Percentiles rank a stretch among this genome's conserved stretches.
phyloP scores from a whole-genome alignment of 768 basidiomycete genomes.

The Psilocybe azurescens region DNA sequence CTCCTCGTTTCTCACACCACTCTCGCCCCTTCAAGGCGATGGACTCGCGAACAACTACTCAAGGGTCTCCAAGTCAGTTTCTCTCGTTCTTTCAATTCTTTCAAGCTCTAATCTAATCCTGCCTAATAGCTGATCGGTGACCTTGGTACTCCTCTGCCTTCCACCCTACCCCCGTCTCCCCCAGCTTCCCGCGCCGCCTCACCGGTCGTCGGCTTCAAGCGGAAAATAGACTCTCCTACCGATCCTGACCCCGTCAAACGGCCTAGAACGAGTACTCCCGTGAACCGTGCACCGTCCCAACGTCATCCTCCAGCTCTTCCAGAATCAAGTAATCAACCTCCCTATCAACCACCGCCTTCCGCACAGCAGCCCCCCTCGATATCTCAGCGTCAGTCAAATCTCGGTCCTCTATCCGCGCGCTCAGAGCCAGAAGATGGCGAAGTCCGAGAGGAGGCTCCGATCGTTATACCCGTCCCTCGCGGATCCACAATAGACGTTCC shows the following conservation, averaged over 20 bases:
- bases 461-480: slow-evolving; percentile 27
- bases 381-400: slow-evolving; percentile 30
- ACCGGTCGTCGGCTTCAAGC: slow-evolving; percentile 51
- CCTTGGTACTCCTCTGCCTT: slow-evolving; percentile 46
- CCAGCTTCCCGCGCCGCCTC: slow-evolving; percentile 55
- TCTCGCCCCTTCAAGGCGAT: slow-evolving; percentile 41
- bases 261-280: slow-evolving; percentile 41
- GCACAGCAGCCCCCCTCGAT: slow-evolving; percentile 29
- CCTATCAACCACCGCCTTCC: too few relatives aligned
- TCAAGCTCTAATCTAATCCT: slow-evolving; percentile 18
- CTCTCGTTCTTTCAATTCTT: slow-evolving; percentile 3
- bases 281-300: slow-evolving; percentile 31
- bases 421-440: slow-evolving; percentile 62
- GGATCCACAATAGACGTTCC: slow-evolving; percentile 49
- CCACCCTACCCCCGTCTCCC: slow-evolving; percentile 55
- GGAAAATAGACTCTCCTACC: slow-evolving; percentile 46
- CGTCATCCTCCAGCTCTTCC: slow-evolving; percentile 28
- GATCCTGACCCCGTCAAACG: slow-evolving; percentile 52
- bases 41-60: slow-evolving; percentile 55
- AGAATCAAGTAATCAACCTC: too few relatives aligned
- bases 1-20: slow-evolving; percentile 24
- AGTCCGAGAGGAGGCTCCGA: slow-evolving; percentile 49
- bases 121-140: slow-evolving; percentile 44
- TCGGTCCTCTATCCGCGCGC: slow-evolving; percentile 32
- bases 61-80: slow-evolving; percentile 48